These are phyloP conservation scores for Colletotrichum sp. DNA, from an alignment of 2,329 filamentous ascomycete genomes.

Conservation along the genomic window DNA sequence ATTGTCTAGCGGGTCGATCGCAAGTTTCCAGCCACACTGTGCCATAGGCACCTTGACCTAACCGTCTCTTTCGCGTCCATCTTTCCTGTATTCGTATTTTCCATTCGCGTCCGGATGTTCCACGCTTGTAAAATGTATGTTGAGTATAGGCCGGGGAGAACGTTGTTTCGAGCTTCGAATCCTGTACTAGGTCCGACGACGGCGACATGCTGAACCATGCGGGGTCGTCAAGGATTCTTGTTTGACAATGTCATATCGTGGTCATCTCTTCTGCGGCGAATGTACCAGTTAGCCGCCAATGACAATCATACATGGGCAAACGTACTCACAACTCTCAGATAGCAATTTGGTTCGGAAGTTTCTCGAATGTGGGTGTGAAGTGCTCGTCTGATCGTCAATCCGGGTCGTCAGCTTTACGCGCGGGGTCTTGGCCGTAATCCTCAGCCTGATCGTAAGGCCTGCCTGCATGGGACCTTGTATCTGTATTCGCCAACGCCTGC, in stretches of 20 bases:
- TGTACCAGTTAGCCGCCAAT: not conserved
- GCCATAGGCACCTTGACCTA: not conserved
- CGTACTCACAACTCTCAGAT: not conserved
- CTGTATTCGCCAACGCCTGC: not conserved
- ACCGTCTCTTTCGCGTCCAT: not conserved
- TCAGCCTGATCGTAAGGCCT: not conserved
- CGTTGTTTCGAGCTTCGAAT: not conserved
- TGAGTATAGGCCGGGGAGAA: not conserved
- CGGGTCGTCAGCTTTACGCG: not conserved
- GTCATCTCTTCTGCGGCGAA: not conserved
- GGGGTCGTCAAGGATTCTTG: not conserved
- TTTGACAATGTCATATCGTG: not conserved
- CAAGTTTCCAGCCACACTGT: not conserved
- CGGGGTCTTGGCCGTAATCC: not conserved
- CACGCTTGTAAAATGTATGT: not conserved
- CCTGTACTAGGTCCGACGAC: not conserved
- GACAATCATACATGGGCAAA: not conserved
- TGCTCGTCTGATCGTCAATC: not conserved
- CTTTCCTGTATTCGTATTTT: not conserved
- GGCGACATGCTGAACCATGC: not conserved
- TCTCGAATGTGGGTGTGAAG: not conserved
- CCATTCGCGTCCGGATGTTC: not conserved
- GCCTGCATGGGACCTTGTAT: not conserved
- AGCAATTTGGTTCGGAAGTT: not conserved
- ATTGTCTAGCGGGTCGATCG: not conserved